These are phyloP conservation scores for Globisporangium cederbergense DNA, from an alignment of 352 stramenopile species.

Conservation along the genomic window DNA sequence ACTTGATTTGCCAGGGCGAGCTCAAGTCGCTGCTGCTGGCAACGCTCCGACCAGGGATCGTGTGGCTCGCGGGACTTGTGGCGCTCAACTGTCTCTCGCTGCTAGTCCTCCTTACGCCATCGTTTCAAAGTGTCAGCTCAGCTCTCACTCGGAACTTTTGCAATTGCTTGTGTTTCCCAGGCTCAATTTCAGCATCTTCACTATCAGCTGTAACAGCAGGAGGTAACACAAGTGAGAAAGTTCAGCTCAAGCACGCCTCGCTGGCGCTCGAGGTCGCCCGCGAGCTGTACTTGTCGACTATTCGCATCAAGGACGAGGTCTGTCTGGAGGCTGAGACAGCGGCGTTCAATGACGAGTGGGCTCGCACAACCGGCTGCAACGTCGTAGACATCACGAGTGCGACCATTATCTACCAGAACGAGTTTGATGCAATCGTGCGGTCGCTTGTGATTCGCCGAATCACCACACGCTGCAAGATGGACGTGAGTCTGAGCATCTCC, in stretches of 20 bases:
- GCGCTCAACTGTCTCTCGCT: constrained; percentile 14
- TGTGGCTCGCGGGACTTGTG: constrained; percentile 20
- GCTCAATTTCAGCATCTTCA: background rate
- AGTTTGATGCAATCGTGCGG: constrained; percentile 65
- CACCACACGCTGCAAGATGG: constrained; percentile 41
- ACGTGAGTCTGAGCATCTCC: constrained; percentile 56
- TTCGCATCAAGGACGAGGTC: constrained; percentile 17
- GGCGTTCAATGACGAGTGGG: constrained; percentile 29
- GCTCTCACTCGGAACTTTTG: background rate
- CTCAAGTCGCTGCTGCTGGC: constrained; percentile 20
- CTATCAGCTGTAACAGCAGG: background rate
- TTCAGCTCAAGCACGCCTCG: constrained; percentile 5
- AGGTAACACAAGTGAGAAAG: background rate
- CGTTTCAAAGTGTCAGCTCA: background rate
- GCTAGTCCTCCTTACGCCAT: constrained; percentile 19
- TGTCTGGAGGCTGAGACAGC: constrained; percentile 8
- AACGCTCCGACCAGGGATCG: constrained; percentile 13
- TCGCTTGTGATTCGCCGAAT: constrained; percentile 53
- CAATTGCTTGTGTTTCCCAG: constrained; percentile 2
- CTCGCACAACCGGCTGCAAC: constrained; percentile 16
- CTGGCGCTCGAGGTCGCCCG: constrained; percentile 19
- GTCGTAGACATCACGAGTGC: background rate
- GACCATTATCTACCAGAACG: constrained; percentile 28
- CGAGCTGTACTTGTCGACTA: constrained; percentile 21
- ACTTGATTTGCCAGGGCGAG: constrained; percentile 24